phyloP scores from a whole-genome alignment of 108 stramenopile genomes.

The Schizochytrium sp. region DNA sequence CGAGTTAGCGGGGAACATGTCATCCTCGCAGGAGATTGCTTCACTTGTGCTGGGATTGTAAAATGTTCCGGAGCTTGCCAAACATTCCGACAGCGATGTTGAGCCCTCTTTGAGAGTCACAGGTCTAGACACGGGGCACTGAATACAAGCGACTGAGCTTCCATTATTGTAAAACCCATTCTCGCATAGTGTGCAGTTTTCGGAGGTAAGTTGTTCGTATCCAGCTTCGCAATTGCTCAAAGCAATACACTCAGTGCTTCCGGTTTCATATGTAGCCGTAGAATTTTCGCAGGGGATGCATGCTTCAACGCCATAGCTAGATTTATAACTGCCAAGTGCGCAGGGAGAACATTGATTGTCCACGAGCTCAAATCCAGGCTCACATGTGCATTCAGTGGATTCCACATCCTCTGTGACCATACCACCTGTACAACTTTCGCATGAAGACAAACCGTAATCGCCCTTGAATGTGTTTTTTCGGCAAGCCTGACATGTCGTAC shows the following conservation, averaged over 20 bases:
- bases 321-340: background rate
- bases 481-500: slow-evolving; percentile 24
- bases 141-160: background rate
- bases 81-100: slow-evolving; percentile 8
- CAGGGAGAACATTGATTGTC: background rate
- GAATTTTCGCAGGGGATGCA: background rate
- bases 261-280: background rate
- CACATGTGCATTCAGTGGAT: slow-evolving; percentile 30
- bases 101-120: background rate
- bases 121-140: slow-evolving; percentile 39
- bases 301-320: background rate
- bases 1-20: background rate
- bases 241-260: background rate
- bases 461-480: background rate
- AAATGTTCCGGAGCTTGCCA: background rate
- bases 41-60: background rate
- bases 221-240: background rate
- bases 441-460: background rate
- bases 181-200: background rate
- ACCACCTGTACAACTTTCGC: background rate
- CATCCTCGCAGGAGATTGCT: background rate
- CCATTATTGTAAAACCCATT: slow-evolving; percentile 2
- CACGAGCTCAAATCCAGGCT: background rate
- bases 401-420: background rate
- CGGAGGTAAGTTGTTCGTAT: background rate